Evolutionary conservation across 1,139 yeast species (phyloP).

Genomic region (Chernovozyma aurita): DNA sequence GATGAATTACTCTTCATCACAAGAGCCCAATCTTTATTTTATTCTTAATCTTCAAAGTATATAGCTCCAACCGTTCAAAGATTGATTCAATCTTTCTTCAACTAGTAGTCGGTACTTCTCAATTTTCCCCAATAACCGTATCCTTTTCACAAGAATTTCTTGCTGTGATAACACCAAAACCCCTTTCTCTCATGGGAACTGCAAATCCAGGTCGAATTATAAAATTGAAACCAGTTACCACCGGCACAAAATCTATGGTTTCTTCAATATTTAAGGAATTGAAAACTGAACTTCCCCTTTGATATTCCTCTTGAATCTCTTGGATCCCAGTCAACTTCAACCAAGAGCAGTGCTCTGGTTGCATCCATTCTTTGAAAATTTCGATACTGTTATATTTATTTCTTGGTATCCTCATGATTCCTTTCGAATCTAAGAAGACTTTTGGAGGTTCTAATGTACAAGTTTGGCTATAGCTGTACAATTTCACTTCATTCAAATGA

Average conservation of each 20-base stretch:
- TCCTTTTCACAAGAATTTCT: slow-evolving; percentile 17
- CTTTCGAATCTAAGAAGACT: slow-evolving; percentile 9
- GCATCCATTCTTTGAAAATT: slow-evolving; percentile 27
- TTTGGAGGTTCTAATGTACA: slow-evolving; percentile 21
- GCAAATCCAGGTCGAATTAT: slow-evolving; percentile 23
- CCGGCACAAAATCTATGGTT: slow-evolving; percentile 25
- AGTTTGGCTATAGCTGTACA: slow-evolving; percentile 29
- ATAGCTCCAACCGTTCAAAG: slow-evolving; percentile 19
- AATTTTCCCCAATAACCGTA: slow-evolving; percentile 26
- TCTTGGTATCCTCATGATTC: slow-evolving; percentile 17
- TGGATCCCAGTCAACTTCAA: slow-evolving; percentile 23
- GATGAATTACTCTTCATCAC: neutral
- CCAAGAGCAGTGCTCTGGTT: slow-evolving; percentile 32
- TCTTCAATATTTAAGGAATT: slow-evolving; percentile 5
- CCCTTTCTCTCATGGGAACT: slow-evolving; percentile 27
- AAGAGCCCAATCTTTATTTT: slow-evolving; percentile 16
- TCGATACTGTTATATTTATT: slow-evolving; percentile 36
- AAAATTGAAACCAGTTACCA: slow-evolving; percentile 32
- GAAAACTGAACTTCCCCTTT: neutral
- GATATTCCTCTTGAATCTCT: slow-evolving; percentile 13
- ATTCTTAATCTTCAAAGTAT: slow-evolving; percentile 20
- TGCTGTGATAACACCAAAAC: slow-evolving; percentile 22
- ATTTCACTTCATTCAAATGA: slow-evolving; percentile 16
- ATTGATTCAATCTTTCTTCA: slow-evolving; percentile 5
- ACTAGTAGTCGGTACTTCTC: slow-evolving; percentile 10